Base-by-base conservation (phyloP, 129 eudicot genomes). In the Flaveria trinervia region DNA sequence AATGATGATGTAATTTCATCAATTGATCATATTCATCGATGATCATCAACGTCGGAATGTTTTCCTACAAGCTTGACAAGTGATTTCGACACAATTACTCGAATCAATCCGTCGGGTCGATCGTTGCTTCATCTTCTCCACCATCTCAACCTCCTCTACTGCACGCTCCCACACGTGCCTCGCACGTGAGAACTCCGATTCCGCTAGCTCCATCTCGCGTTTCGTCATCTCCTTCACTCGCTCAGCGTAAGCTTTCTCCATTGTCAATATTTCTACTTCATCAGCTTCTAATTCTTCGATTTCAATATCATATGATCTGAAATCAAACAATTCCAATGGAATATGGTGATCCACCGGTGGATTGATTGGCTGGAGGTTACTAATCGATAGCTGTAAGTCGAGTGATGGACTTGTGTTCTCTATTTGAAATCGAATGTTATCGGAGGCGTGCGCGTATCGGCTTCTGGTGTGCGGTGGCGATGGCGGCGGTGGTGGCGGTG, bases 231-330 rank as follows among this genome's bases (percentile, higher is more conserved):
- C 98, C 68, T 87, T 83, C 60, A 92, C 88, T 5, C 98, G 92
- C 85, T 92, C 98, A 1, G 94, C 96, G 30, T 92, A 90, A 10
- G 96, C 98, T 55, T 85, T 92, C 81, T 92, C 98, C 83, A 90
- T 80, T 13, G 90, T 85, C 1, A 96, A 94, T 22, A 90, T 73
- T 28, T 92, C 82, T 14, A 86, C 83, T 72, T 92, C 94, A 87
- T 92, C 93, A 0, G 96, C 89, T 68, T 92, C 96, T 0, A 90
- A 65, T 54, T 84, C 36, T 9, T 79, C 74, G 70, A 28, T 61
- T 4, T 78, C 66, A 0, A 5, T 48, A 61, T 79, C 49, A 14
- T 71, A 54, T 17, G 72, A 77, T 41, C 73, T 75, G 1, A 54
- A 45, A 3, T 52, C 54, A 17, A 30, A 54, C 3, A 84, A 65